Base-by-base conservation (phyloP, 1,139 yeast species). In the Sugiyamaella novakii region DNA sequence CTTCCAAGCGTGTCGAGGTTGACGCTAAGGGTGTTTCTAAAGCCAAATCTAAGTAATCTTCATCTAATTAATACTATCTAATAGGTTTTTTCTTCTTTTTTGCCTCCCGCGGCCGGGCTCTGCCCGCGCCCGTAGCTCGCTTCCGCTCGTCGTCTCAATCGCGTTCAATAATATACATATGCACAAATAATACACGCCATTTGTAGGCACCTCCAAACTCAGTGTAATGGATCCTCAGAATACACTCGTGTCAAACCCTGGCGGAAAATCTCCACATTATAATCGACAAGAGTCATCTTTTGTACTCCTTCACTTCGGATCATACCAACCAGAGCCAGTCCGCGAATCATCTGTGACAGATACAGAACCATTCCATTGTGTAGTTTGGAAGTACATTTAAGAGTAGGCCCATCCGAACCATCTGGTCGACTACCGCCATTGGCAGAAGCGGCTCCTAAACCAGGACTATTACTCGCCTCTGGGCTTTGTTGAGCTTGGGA, bases 301-400 rank as follows among this genome's bases (percentile, higher is more conserved):
- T 68, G 69, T 8, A 63, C 59, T 10, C 66, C 64, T 22, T 71
- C 89, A 44, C 83, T 78, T 51, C 95, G 77, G 31, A 88, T 83
- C 52, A 91, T 75, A 1, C 96, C 95, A 37, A 92, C 96, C 52
- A 92, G 74, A 2, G 97, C 96, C 59, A 91, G 74, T 0, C 97
- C 97, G 58, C 95, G 77, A 50, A 92, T 86, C 96, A 92, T 89
- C 63, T 88, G 95, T 56, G 85, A 84, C 64, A 92, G 74, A 61
- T 89, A 89, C 39, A 92, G 73, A 28, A 86, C 80, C 27, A 87
- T 79, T 0, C 96, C 97, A 66, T 87, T 89, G 47, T 87, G 86
- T 52, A 92, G 73, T 56, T 77, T 80, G 28, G 96, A 84, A 3
- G 84, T 78, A 52, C 92, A 84, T 62, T 79, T 83, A 46, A 85